Evolutionary conservation across 192 early-diverging fungal species (phyloP), one percentile per base, ranked within the genome.

Genomic region (Coemansia sp.): DNA sequence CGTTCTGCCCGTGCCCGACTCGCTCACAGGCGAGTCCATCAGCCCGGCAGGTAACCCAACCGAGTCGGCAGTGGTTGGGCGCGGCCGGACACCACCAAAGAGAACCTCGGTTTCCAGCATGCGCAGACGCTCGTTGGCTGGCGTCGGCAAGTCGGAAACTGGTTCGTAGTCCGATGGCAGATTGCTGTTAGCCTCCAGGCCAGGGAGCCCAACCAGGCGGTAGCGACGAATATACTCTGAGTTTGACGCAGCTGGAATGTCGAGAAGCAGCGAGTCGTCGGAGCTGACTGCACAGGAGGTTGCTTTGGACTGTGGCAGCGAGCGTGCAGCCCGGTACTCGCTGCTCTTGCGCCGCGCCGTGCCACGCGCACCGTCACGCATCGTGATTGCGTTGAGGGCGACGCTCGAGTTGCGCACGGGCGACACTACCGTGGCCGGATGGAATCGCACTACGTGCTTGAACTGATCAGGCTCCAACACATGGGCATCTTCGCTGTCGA

Each of bases 21-120:
- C 71, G 43, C 71, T 74, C 42, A 42, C 19, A 1, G 71, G 71
- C 50, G 71, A 63, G 22, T 74, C 71, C 46, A 57, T 40, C 10
- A 38, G 13, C 25, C 42, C 41, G 22, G 14, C n/a, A 33, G 5
- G 17, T 17, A 19, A 10, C 40, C 39, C 44, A 23, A 13, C 13
- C 2, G 54, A 35, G 2, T 49, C 63, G 0, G 45, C 19, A 1
- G 33, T 30, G 20, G 40, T 19, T 5, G 60, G 46, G 24, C 6
- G 60, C 1, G 46, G 22, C 14, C 46, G 55, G 36, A 30, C 37
- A 2, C 63, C 54, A 17, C 58, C 62, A 44, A 58, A 50, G 26
- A 66, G 39, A 20, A 66, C 53, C 13, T 43, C 50, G 9, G 51
- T 44, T 35, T 73, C 63, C 39, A 73, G 55, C 19, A 39, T 53